Base-by-base conservation (phyloP, 1,139 yeast species). In the Zygosaccharomyces pseudobailii region DNA sequence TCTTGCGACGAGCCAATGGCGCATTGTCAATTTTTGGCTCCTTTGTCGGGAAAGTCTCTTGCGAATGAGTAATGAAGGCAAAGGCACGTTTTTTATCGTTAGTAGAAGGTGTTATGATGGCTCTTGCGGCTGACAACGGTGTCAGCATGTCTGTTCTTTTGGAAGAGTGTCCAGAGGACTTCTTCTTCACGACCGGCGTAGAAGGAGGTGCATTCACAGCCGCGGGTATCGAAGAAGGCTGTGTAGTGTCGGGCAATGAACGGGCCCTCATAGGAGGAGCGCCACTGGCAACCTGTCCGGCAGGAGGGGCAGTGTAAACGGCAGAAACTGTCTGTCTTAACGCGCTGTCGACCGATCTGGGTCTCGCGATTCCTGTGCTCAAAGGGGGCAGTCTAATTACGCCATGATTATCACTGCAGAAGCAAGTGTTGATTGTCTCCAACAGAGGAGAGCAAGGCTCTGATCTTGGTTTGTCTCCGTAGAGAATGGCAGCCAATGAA, bases 11-110 rank as follows among this genome's bases (percentile, higher is more conserved):
- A 1, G 96, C 96, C 54, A 89, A 71, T 40, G 90, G 90, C 22
- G 89, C 90, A 62, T 89, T 87, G 66, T 89, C 96, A 47, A 88
- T 87, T 44, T 81, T 72, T 1, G 97, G 96, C 63, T 87, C 95
- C 56, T 84, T 86, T 25, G 78, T 72, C 10, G 92, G 94, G 64
- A 81, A 89, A 0, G 96, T 87, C 23, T 87, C 81, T 28, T 90
- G 95, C 2, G 95, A 86, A 67, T 88, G 97, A 23, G 95, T 83
- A 55, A 90, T 90, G 67, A 90, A 90, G 33, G 97, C 96, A 71
- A 84, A 87, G 5, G 85, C 72, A 57, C 76, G 76, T 50, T 67
- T 69, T 45, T 68, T 58, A 10, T 55, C 60, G 13, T 54, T 54
- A 7, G 55, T 46, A 1, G 59, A 47, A 4, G 63, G 62, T 5